Conservation (phyloP, 148 eudicot species). For the Nyssa sinensis region DNA sequence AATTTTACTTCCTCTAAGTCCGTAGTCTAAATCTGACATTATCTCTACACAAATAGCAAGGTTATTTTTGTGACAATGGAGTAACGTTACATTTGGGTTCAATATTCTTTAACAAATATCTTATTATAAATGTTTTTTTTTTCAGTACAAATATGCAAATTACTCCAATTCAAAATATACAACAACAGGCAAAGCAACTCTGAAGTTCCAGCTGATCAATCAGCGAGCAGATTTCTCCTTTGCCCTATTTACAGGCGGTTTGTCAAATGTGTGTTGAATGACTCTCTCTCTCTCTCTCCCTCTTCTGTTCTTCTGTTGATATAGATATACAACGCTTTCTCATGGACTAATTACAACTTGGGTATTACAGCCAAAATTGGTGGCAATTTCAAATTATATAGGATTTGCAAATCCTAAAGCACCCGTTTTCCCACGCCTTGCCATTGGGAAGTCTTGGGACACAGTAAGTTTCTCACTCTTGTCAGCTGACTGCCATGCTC, state of each 20-base stretch:
- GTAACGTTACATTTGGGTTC: no score
- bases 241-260: slow-evolving; percentile 80
- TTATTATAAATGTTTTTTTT: slow-evolving; percentile 16
- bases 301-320: neutral
- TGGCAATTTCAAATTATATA: slow-evolving; percentile 56
- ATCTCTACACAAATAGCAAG: no score
- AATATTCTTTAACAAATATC: neutral
- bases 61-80: no score
- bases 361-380: slow-evolving; percentile 56
- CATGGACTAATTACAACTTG: slow-evolving; percentile 7
- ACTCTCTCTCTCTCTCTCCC: no score
- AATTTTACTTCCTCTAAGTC: no score
- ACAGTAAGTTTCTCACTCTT: slow-evolving; percentile 37
- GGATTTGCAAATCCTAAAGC: slow-evolving; percentile 76
- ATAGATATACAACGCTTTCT: no score
- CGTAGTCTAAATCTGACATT: no score
- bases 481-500: no score
- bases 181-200: slow-evolving; percentile 55
- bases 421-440: slow-evolving; percentile 66
- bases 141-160: slow-evolving; percentile 76
- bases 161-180: slow-evolving; percentile 39
- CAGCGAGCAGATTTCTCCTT: slow-evolving; percentile 95
- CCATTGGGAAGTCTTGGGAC: slow-evolving; percentile 51
- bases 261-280: slow-evolving; percentile 54
- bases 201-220: slow-evolving; percentile 74